phyloP scores from a whole-genome alignment of 2,329 filamentous ascomycete genomes.

The Trichophyton schoenleinii region DNA sequence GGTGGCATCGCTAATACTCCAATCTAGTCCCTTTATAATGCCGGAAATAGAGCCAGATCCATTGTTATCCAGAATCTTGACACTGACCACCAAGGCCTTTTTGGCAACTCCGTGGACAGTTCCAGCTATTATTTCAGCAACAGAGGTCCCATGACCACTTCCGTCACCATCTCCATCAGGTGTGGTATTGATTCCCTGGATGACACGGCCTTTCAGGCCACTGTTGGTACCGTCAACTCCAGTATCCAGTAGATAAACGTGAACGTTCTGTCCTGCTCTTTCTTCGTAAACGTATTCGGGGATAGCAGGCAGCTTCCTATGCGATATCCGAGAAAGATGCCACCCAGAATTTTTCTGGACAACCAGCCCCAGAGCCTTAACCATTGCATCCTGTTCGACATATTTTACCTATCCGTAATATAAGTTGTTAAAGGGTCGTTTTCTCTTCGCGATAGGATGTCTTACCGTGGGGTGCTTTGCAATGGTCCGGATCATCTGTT shows the following conservation, averaged over 20 bases:
- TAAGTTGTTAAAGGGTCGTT: no score
- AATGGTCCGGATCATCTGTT: no score
- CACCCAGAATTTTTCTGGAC: no score
- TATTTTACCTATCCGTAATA: no score
- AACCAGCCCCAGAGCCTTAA: no score
- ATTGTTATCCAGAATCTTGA: conserved; percentile 38
- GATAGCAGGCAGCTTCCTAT: conserved; percentile 15
- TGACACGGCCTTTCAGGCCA: conserved; percentile 28
- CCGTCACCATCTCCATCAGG: conserved; percentile 12
- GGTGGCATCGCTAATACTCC: conserved; percentile 23
- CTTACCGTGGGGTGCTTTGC: no score
- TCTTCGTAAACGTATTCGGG: conserved; percentile 25
- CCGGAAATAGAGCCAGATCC: conserved; percentile 35
- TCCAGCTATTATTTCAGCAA: conserved; percentile 26
- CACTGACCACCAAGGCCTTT: conserved; percentile 30
- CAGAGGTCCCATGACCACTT: conserved; percentile 30
- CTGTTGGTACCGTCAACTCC: conserved; percentile 23
- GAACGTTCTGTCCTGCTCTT: conserved; percentile 24
- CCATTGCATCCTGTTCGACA: no score
- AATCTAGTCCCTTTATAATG: conserved; percentile 39
- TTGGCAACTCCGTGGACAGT: conserved; percentile 28
- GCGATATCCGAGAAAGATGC: conserved; percentile 16
- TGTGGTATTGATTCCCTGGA: conserved; percentile 23
- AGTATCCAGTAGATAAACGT: conserved; percentile 19
- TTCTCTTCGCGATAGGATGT: no score